A percentile compares a stretch with the other conserved stretches of the same genome.
Conservation (phyloP, 768 basidiomycete species). For the Mycena rosella region DNA sequence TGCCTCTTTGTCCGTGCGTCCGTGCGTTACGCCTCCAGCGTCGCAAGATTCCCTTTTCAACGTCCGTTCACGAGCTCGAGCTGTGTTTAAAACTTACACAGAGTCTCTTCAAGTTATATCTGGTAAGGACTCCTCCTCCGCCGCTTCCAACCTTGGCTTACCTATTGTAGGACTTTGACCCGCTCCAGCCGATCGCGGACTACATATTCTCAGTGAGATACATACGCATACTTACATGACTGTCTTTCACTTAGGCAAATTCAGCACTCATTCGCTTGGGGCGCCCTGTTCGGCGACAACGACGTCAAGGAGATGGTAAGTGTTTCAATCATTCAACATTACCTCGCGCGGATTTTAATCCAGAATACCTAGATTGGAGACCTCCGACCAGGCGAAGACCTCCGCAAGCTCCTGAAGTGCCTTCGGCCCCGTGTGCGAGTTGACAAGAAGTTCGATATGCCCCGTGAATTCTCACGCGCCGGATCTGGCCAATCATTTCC, state of each 20-base stretch:
- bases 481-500: no score
- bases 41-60: background rate
- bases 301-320: conserved; percentile 2
- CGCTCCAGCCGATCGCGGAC: background rate
- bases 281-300: conserved; percentile 3
- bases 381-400: background rate
- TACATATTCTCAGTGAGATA: conserved; percentile 1
- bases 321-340: no score
- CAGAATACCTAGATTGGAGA: no score
- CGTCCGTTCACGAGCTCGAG: background rate
- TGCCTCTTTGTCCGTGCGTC: background rate
- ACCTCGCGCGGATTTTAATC: no score
- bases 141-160: background rate
- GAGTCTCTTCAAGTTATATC: background rate
- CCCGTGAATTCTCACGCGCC: background rate
- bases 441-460: background rate
- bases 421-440: background rate
- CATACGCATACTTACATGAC: no score
- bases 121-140: background rate
- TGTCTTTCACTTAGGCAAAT: no score
- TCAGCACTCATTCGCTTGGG: background rate
- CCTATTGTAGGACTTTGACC: background rate
- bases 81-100: background rate
- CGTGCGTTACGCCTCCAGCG: background rate
- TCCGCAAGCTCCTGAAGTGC: background rate